A percentile compares a stretch with the other conserved stretches of the same genome.
Conservation (phyloP, 495 filamentous ascomycete species). For the Chaetomium fimeti region DNA sequence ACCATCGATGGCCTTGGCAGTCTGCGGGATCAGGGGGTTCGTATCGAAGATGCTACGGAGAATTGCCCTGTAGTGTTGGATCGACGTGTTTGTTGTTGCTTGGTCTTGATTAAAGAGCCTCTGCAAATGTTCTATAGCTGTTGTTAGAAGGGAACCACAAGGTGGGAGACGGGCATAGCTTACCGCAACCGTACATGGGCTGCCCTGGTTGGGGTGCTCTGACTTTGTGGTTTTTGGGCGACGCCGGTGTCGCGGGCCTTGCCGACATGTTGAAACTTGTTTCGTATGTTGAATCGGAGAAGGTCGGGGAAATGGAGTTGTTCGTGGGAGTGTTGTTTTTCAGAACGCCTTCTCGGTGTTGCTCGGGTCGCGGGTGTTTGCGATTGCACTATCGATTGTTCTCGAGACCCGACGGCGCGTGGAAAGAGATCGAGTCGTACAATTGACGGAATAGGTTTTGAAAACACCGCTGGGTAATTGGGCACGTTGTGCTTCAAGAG, state of each 20-base stretch:
- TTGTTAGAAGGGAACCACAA: slow-evolving; percentile 27
- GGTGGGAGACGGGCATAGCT: slow-evolving; percentile 21
- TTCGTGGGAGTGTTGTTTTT: neutral
- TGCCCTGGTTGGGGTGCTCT: slow-evolving; percentile 51
- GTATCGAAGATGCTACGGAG: slow-evolving; percentile 52
- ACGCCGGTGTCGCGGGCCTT: slow-evolving; percentile 51
- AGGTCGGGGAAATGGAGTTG: neutral
- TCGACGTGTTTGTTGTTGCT: slow-evolving; percentile 50
- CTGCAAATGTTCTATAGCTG: slow-evolving; percentile 51
- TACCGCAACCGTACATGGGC: slow-evolving; percentile 57
- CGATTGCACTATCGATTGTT: neutral
- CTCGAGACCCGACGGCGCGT: neutral
- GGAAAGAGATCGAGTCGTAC: neutral
- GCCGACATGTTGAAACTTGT: slow-evolving; percentile 38
- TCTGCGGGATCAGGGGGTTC: slow-evolving; percentile 50
- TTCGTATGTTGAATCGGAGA: neutral
- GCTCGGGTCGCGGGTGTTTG: neutral
- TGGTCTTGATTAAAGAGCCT: slow-evolving; percentile 51
- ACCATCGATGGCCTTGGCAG: slow-evolving; percentile 47
- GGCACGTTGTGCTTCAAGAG: neutral
- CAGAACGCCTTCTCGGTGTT: neutral
- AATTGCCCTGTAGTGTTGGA: slow-evolving; percentile 55
- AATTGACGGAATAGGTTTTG: neutral
- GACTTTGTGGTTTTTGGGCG: slow-evolving; percentile 53
- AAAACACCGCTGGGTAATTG: neutral